A percentile compares a stretch with the other conserved stretches of the same genome.
Evolutionary conservation across 2,329 filamentous ascomycete species (phyloP).

Genomic region (Ascomycota sp.): DNA sequence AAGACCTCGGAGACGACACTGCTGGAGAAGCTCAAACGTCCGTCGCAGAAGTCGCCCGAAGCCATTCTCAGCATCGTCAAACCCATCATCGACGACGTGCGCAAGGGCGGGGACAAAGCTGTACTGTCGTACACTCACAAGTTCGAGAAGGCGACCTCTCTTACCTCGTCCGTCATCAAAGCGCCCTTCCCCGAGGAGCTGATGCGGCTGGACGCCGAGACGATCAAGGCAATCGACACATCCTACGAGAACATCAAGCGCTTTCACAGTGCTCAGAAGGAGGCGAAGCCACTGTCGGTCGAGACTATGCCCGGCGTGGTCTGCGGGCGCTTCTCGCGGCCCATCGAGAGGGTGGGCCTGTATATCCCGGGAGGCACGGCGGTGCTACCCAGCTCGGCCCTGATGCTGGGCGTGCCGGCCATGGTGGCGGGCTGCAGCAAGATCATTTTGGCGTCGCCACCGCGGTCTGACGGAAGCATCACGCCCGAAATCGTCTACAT

Average conservation of each 20-base stretch:
- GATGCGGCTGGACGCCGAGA: conserved; percentile 69
- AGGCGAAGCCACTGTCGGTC: conserved; percentile 58
- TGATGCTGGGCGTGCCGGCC: conserved; percentile 94
- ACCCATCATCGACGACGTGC: conserved; percentile 79
- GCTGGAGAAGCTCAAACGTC: conserved; percentile 55
- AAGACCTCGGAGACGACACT: conserved; percentile 43
- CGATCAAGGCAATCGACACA: conserved; percentile 73
- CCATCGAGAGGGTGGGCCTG: conserved; percentile 86
- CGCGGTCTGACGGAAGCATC: conserved; percentile 67
- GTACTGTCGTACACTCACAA: conserved; percentile 88
- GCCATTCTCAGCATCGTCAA: conserved; percentile 75
- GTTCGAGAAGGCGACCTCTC: conserved; percentile 83
- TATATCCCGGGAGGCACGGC: conserved; percentile 93
- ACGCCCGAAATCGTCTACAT: conserved; percentile 95
- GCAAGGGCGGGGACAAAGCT: conserved; percentile 62
- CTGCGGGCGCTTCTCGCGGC: conserved; percentile 76
- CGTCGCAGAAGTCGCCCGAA: conserved; percentile 86
- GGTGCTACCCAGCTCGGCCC: conserved; percentile 84
- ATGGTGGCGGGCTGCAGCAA: conserved; percentile 93
- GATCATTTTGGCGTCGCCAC: conserved; percentile 82
- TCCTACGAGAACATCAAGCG: conserved; percentile 86
- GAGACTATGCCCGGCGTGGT: conserved; percentile 96
- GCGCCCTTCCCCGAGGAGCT: conserved; percentile 70
- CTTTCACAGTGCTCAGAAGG: conserved; percentile 82
- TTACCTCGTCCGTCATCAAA: conserved; percentile 70